These are phyloP conservation scores for Fusarium sp. DNA, from an alignment of 2,329 filamentous ascomycete species.

Conservation along the genomic window DNA sequence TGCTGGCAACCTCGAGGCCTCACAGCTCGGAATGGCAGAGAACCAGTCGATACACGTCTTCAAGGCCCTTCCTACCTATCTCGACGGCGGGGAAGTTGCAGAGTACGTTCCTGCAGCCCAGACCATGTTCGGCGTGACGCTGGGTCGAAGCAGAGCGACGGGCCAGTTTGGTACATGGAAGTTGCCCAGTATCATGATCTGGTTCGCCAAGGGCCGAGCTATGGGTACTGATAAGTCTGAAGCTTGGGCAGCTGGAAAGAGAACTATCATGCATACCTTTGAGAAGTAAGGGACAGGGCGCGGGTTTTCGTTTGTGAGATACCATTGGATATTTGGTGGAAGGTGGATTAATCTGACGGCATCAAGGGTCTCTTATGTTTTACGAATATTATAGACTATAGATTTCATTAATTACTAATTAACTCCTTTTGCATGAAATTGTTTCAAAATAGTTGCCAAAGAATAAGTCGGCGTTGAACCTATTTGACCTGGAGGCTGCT, in stretches of 20 bases:
- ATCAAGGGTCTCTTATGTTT: slow-evolving; percentile 11
- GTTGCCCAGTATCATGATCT: slow-evolving; percentile 54
- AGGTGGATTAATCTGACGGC: neutral
- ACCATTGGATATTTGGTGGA: neutral
- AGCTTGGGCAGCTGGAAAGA: slow-evolving; percentile 50
- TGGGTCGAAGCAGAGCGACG: slow-evolving; percentile 54
- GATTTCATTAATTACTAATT: neutral
- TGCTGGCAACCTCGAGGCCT: slow-evolving; percentile 54
- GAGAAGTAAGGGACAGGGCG: slow-evolving; percentile 44
- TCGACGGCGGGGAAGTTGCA: slow-evolving; percentile 46
- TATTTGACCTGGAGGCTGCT: neutral
- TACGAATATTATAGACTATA: neutral
- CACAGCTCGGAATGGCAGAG: slow-evolving; percentile 49
- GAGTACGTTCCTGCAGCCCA: slow-evolving; percentile 49
- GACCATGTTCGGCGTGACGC: slow-evolving; percentile 51
- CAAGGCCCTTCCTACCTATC: slow-evolving; percentile 50
- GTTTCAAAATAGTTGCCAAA: too few relatives aligned
- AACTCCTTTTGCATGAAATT: neutral
- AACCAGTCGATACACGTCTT: slow-evolving; percentile 50
- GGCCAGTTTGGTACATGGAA: slow-evolving; percentile 54
- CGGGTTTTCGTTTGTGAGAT: neutral
- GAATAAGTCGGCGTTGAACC: too few relatives aligned
- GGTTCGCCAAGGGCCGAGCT: slow-evolving; percentile 53
- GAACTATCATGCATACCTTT: slow-evolving; percentile 46
- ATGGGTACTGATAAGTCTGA: slow-evolving; percentile 51